phyloP scores from a whole-genome alignment of 2,329 filamentous ascomycete genomes.

The Xylariaceae sp. region DNA sequence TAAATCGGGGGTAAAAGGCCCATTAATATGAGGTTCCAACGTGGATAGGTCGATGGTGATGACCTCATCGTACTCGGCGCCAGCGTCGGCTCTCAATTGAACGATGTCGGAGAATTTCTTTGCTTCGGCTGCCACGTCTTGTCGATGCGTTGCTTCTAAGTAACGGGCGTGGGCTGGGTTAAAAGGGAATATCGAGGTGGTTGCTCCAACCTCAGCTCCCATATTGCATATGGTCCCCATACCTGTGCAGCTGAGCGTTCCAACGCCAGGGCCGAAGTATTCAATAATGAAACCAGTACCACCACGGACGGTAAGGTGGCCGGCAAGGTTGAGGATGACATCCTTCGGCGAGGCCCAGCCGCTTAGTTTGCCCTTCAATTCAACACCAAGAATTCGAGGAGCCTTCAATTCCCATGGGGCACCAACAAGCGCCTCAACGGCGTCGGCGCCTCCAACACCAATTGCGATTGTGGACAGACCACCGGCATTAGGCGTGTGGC shows the following conservation, averaged over 20 bases:
- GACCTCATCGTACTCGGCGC: constrained; percentile 85
- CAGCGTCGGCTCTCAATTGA: constrained; percentile 76
- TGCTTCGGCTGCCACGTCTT: constrained; percentile 68
- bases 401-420: constrained; percentile 98
- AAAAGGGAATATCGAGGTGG: constrained; percentile 93
- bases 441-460: constrained; percentile 95
- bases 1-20: constrained; percentile 93
- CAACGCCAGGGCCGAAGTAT: constrained; percentile 87
- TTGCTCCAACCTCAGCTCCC: constrained; percentile 91
- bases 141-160: constrained; percentile 79
- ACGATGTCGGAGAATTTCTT: constrained; percentile 54
- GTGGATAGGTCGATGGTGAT: constrained; percentile 88
- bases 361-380: constrained; percentile 78
- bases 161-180: constrained; percentile 83
- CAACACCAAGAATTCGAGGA: constrained; percentile 84
- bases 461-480: constrained; percentile 93
- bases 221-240: constrained; percentile 94
- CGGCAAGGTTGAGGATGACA: constrained; percentile 87
- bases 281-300: constrained; percentile 95
- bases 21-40: constrained; percentile 95
- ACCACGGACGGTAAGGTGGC: constrained; percentile 86
- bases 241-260: constrained; percentile 86
- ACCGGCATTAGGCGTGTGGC: constrained; percentile 96
- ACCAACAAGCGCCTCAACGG: constrained; percentile 93
- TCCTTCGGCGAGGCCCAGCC: constrained; percentile 97